These are phyloP conservation scores for Ogataea dorogensis DNA, from an alignment of 805 yeast species.

Conservation along the genomic window DNA sequence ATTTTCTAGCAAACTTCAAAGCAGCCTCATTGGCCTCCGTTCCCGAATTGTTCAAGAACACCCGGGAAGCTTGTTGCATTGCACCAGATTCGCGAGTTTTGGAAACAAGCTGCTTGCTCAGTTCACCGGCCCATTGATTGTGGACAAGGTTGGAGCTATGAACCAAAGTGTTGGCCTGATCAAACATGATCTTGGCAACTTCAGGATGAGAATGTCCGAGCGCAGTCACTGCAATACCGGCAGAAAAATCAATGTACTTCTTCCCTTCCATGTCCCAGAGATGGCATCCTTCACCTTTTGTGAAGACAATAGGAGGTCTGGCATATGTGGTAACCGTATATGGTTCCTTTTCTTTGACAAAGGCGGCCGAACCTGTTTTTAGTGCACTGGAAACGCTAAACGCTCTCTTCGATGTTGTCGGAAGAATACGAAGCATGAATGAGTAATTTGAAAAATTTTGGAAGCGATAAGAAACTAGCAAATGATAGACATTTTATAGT, in stretches of 20 bases:
- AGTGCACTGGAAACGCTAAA: constrained; percentile 6
- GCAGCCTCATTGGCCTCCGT: constrained; percentile 63
- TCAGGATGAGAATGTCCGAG: constrained; percentile 84
- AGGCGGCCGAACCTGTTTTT: constrained; percentile 31
- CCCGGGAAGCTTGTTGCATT: constrained; percentile 75
- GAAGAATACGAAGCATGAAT: constrained; percentile 7
- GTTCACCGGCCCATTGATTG: constrained; percentile 79
- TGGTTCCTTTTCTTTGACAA: constrained; percentile 46
- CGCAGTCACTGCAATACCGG: constrained; percentile 97
- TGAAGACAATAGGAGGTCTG: constrained; percentile 72
- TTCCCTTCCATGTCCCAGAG: constrained; percentile 78
- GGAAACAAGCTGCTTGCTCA: constrained; percentile 68
- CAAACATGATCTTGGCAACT: constrained; percentile 64
- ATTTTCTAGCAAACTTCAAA: constrained; percentile 68
- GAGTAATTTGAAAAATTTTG: constrained; percentile 5
- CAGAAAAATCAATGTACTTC: constrained; percentile 83
- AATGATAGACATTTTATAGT: background rate
- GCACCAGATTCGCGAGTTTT: constrained; percentile 73
- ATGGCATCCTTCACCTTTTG: constrained; percentile 78
- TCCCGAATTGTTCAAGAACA: constrained; percentile 60
- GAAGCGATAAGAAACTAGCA: constrained; percentile 4
- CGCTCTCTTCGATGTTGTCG: constrained; percentile 11
- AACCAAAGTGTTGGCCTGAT: constrained; percentile 70
- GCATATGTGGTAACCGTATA: constrained; percentile 76
- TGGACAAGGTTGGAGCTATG: constrained; percentile 87